Base-by-base conservation (phyloP, 2,329 filamentous ascomycete species). In the Aspergillus ibericus region DNA sequence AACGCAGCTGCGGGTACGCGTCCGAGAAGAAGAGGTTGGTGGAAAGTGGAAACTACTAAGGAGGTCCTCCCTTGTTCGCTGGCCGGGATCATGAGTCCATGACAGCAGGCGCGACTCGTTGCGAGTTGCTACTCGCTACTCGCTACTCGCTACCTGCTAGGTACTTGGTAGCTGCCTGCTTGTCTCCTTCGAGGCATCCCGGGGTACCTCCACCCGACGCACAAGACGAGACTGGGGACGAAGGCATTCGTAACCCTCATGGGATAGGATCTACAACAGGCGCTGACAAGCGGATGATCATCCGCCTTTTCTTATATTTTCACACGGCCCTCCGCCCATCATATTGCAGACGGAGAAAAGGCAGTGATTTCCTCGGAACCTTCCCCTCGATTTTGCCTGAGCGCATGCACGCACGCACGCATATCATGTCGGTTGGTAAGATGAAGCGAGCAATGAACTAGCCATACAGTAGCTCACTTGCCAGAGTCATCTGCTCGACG, bases 1-100 rank as follows among this genome's bases (percentile, higher is more conserved):
- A 60, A 32, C 25, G 32, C 53, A 51, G 53, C 62, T 67, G 65
- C 65, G 65, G 65, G 63, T 62, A 58, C 22, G 56, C 59, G 55
- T 58, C 15, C 58, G 60, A 53, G 51, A 54, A 60, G 55, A 40
- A 22, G 46, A 22, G 16, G 34, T 29, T 32, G 27, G 25, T 35
- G 38, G 40, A 38, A 34, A 52, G 48, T 57, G 47, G 44, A 25
- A 38, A 52, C 55, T 57, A 52, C 5, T 38, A n/a, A 16, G 16
- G 15, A 27, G 18, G 8, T 49, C n/a, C 13, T 10, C 25, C n/a
- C 38, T 42, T 42, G 38, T 36, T 15, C 29, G 29, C 8, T 8
- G 29, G 34, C 18, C 18, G 12, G 38, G 38, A 42, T 36, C 32
- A 36, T 8, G 18, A 16, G 38, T 22, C 13, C 29, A 18, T 42